Evolutionary conservation across 2,329 filamentous ascomycete species (phyloP).

Genomic region (Colletotrichum sp.): DNA sequence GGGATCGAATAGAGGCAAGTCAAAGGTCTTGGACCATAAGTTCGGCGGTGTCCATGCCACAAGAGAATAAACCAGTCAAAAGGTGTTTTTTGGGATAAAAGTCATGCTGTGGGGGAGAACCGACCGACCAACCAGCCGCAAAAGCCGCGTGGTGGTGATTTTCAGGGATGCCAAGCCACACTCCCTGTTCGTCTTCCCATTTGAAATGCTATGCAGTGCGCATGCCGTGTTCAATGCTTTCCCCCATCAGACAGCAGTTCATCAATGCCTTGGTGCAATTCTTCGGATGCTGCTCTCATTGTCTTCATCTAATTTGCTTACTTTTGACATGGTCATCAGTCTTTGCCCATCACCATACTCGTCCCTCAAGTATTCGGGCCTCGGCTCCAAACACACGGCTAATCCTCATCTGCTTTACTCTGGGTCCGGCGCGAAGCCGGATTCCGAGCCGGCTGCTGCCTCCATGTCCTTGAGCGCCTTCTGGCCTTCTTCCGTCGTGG

Average conservation of each 20-base stretch:
- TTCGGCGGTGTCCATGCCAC: not conserved
- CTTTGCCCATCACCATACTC: not conserved
- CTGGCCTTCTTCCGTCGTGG: conserved; percentile 86
- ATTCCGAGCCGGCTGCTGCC: conserved; percentile 44
- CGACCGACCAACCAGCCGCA: not conserved
- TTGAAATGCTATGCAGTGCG: not conserved
- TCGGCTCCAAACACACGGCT: not conserved
- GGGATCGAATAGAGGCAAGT: not conserved
- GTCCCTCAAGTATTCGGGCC: not conserved
- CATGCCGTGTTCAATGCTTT: not conserved
- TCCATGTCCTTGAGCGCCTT: conserved; percentile 79
- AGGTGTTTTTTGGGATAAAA: not conserved
- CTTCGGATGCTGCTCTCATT: not conserved
- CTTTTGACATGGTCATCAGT: not conserved
- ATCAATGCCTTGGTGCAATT: not conserved
- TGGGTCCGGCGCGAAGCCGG: conserved; percentile 40
- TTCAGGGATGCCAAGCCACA: not conserved
- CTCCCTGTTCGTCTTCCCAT: not conserved
- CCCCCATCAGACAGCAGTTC: not conserved
- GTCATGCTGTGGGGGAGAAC: not conserved
- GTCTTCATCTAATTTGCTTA: not conserved
- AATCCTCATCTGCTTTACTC: conserved; percentile 35
- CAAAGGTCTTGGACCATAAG: not conserved
- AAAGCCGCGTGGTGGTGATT: not conserved
- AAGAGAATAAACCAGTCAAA: not conserved